Base-by-base conservation (phyloP, 2,329 filamentous ascomycete species). In the Cladosporium sp. region DNA sequence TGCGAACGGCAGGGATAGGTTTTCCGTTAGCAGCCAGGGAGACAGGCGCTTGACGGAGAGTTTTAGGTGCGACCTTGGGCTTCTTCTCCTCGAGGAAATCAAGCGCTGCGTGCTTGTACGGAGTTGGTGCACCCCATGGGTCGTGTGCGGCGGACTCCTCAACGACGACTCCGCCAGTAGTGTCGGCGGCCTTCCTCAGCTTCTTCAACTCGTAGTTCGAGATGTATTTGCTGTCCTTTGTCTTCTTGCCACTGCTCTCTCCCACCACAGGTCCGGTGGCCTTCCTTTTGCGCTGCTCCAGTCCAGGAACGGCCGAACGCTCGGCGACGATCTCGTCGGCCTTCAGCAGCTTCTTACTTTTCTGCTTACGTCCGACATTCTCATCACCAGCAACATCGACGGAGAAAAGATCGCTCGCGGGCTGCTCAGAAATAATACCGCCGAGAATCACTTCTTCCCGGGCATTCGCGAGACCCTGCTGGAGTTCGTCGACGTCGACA, bases 371-470 rank as follows among this genome's bases (percentile, higher is more conserved):
- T 50, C 80, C 75, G 54, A 90, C 80, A 46, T 78, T 73, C 42
- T 76, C 71, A 61, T 90, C 85, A 54, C 91, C 88, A 42, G 76
- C 75, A 1, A 82, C 82, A 65, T 97, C 93, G 63, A 96, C 71
- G 29, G 83, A 78, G 73, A 97, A 98, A 51, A 98, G 84, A 51
- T 94, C 83, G 46, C 85, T 82, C 1, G 91, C 88, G 0, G 82
- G 70, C 67, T 90, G 89, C 68, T 98, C 93, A 45, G 84, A 79
- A 46, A 97, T 75, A 13, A 96, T 80, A 67, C 92, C 93, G 69
- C 93, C 93, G 75, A 85, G 80, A 58, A 95, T 93, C 54, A 96
- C 85, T 73, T 97, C 87, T 52, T 94, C 86, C 62, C 93, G 89
- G 58, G 94, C 75, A 63, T 86, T 79, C 55, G 90, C 85, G 29